These are phyloP conservation scores for Sicyos edulis DNA, from an alignment of 306 rosid genomes.

Conservation along the genomic window DNA sequence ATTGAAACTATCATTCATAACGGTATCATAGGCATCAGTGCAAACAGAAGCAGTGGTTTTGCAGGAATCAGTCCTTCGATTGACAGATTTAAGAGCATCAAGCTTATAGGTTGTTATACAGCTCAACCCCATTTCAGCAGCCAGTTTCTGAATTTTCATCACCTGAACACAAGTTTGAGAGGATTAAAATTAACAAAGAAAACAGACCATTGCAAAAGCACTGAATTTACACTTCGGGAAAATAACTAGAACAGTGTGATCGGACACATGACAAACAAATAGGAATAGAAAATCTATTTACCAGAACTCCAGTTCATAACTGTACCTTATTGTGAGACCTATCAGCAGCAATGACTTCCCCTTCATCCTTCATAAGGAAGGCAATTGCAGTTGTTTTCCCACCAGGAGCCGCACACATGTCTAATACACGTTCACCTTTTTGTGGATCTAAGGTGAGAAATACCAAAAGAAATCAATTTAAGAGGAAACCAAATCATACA, in stretches of 20 bases:
- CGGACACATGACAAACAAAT: not conserved
- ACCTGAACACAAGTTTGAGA: slow-evolving; percentile 46
- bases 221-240: not conserved
- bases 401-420: slow-evolving; percentile 99
- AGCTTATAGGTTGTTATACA: slow-evolving; percentile 65
- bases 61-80: slow-evolving; percentile 36
- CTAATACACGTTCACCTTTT: slow-evolving; percentile 76
- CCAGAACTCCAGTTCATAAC: slow-evolving; percentile 14
- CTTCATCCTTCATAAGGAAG: slow-evolving; percentile 83
- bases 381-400: slow-evolving; percentile 98
- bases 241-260: not conserved
- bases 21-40: slow-evolving; percentile 30
- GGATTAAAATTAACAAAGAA: not conserved
- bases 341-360: slow-evolving; percentile 84
- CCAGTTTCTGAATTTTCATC: slow-evolving; percentile 70
- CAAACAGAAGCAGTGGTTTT: slow-evolving; percentile 30
- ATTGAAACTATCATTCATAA: slow-evolving; percentile 30
- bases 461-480: slow-evolving; percentile 6
- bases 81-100: slow-evolving; percentile 85
- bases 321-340: slow-evolving; percentile 94
- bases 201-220: not conserved
- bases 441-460: slow-evolving; percentile 61
- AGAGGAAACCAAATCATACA: slow-evolving; percentile 1
- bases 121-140: slow-evolving; percentile 84
- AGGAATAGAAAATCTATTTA: slow-evolving; percentile 17